phyloP scores from a whole-genome alignment of 73 alveolate genomes.

The Paramecium sexaurelia region DNA sequence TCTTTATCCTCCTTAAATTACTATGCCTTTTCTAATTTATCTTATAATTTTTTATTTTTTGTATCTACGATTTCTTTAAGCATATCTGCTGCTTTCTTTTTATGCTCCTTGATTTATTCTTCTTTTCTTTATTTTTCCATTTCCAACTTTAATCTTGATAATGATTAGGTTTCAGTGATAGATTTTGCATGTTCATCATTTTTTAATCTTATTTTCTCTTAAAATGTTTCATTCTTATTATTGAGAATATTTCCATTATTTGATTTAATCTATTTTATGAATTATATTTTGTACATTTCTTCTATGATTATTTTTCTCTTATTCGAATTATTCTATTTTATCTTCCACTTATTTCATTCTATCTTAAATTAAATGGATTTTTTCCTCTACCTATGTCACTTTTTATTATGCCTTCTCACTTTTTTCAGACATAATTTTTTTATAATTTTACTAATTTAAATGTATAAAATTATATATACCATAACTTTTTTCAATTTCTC shows the following conservation, averaged over 20 bases:
- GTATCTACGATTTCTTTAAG: background rate
- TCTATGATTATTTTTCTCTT: background rate
- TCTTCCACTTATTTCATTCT: background rate
- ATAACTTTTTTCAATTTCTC: background rate
- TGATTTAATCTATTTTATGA: background rate
- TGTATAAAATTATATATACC: background rate
- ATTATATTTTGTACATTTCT: background rate
- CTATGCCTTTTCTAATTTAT: background rate
- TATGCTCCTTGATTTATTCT: background rate
- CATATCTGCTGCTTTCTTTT: background rate
- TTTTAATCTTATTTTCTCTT: background rate
- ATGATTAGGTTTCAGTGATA: background rate
- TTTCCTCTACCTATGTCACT: background rate
- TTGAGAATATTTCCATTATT: background rate
- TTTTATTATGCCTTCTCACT: background rate
- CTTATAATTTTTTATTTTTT: background rate
- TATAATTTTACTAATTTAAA: background rate
- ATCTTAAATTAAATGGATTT: background rate
- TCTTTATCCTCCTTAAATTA: background rate
- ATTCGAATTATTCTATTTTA: background rate
- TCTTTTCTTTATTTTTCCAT: background rate
- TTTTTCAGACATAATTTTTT: background rate
- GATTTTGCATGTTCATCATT: background rate
- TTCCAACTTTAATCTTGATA: background rate
- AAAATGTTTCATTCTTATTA: background rate